A percentile compares a stretch with the other conserved stretches of the same genome.
Conservation (phyloP, 495 filamentous ascomycete genomes). For the Penicillium argentinense region DNA sequence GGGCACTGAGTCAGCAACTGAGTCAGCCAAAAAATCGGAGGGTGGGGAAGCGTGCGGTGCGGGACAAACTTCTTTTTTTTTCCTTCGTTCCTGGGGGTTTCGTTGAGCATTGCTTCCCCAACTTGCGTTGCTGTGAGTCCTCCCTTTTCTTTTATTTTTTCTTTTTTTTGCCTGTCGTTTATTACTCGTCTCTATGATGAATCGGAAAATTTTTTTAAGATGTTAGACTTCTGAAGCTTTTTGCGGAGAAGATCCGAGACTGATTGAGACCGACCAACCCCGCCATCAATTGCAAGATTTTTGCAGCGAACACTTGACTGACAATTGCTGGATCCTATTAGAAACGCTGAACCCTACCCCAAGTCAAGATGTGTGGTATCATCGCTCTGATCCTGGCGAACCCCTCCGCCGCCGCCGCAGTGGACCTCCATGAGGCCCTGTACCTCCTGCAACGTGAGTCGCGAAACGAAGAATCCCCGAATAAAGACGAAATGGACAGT, state of each 20-base stretch:
- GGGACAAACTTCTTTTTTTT: constrained; percentile 17
- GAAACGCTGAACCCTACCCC: constrained; percentile 8
- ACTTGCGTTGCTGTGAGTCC: constrained; percentile 19
- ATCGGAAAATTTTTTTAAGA: constrained; percentile 47
- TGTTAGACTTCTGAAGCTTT: constrained; percentile 52
- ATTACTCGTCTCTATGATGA: constrained; percentile 39
- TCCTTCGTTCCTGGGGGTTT: constrained; percentile 16
- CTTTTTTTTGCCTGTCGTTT: neutral
- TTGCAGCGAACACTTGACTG: constrained; percentile 12
- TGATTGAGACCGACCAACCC: constrained; percentile 33
- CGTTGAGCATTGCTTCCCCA: constrained; percentile 16
- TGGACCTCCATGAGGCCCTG: constrained; percentile 84
- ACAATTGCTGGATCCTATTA: constrained; percentile 7
- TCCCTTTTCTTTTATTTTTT: neutral
- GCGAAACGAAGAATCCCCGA: no score
- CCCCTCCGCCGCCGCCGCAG: constrained; percentile 61
- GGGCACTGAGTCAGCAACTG: constrained; percentile 1
- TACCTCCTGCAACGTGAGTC: constrained; percentile 76
- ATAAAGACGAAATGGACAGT: no score
- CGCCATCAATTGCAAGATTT: constrained; percentile 13
- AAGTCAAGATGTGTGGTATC: constrained; percentile 77
- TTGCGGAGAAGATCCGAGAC: constrained; percentile 46
- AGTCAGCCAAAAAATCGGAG: constrained; percentile 14
- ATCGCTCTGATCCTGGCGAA: constrained; percentile 78
- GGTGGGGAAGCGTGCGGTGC: constrained; percentile 19